These are phyloP conservation scores for Avena sativa DNA, from an alignment of 176 grass and related monocot genomes.

Conservation along the genomic window DNA sequence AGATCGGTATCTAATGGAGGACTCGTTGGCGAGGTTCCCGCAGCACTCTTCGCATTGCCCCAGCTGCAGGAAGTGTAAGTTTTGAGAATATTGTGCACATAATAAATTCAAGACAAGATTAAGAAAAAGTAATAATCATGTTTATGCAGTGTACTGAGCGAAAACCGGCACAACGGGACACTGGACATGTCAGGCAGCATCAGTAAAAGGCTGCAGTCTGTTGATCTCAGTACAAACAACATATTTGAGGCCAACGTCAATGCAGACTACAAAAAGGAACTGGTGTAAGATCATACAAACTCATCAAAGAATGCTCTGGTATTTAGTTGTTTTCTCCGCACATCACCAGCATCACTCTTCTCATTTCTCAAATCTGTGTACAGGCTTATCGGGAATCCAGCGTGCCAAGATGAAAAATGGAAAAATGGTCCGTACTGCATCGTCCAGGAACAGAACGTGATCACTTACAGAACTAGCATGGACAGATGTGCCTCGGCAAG, in stretches of 20 bases:
- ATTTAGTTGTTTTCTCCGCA: neutral
- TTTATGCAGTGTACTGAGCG: constrained; percentile 56
- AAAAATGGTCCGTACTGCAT: constrained; percentile 41
- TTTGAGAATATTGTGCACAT: constrained; percentile 1
- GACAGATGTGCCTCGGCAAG: constrained; percentile 28
- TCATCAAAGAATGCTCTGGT: neutral
- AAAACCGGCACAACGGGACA: constrained; percentile 53
- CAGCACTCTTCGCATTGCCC: constrained; percentile 56
- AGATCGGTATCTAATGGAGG: constrained; percentile 58
- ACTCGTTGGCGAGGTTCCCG: constrained; percentile 59
- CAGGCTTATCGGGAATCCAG: constrained; percentile 66
- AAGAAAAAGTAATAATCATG: neutral
- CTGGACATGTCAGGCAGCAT: constrained; percentile 63
- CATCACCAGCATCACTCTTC: neutral
- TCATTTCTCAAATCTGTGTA: constrained; percentile 10
- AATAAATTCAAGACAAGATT: neutral
- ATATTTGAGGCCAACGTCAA: constrained; percentile 27
- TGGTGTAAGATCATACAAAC: constrained; percentile 44
- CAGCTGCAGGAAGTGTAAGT: constrained; percentile 90
- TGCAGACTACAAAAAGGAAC: constrained; percentile 55
- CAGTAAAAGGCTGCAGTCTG: constrained; percentile 43
- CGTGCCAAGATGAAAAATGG: constrained; percentile 10
- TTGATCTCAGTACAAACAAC: constrained; percentile 55
- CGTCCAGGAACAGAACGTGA: constrained; percentile 10
- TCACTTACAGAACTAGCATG: constrained; percentile 63